These are phyloP conservation scores for Cornus florida DNA, from an alignment of 148 eudicot genomes.

Conservation along the genomic window DNA sequence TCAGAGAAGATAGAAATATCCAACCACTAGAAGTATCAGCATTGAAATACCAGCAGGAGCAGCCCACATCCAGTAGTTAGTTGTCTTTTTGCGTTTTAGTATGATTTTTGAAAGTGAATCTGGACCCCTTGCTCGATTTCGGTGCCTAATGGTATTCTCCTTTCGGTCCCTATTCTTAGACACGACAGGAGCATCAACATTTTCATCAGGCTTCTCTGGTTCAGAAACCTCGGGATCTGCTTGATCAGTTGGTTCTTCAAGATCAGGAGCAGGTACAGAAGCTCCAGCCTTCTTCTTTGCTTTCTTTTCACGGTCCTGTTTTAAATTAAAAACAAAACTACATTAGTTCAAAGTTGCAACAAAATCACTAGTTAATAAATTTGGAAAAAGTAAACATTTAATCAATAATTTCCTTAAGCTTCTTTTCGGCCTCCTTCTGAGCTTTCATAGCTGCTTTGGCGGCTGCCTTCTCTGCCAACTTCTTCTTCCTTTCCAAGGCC, in stretches of 20 bases:
- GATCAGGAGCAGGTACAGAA: conserved; percentile 30
- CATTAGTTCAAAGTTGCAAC: background rate
- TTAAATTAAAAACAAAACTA: background rate
- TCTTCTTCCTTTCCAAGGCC: conserved; percentile 91
- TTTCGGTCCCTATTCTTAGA: conserved; percentile 54
- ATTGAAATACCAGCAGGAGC: conserved; percentile 34
- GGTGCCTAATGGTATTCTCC: conserved; percentile 28
- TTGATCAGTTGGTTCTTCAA: conserved; percentile 48
- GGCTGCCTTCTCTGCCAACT: conserved; percentile 81
- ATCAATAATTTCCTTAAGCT: conserved; percentile 60
- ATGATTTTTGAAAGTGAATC: conserved; percentile 58
- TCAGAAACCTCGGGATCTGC: conserved; percentile 33
- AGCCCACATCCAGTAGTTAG: conserved; percentile 67
- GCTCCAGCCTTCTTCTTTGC: conserved; percentile 63
- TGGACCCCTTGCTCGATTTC: conserved; percentile 44
- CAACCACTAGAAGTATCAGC: conserved; percentile 46
- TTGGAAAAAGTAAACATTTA: background rate
- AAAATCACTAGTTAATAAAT: background rate
- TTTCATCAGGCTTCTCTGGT: conserved; percentile 41
- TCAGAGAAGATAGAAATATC: conserved; percentile 31
- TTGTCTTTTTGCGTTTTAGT: conserved; percentile 66
- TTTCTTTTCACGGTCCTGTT: conserved; percentile 79
- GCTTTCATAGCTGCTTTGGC: conserved; percentile 83
- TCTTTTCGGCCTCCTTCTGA: conserved; percentile 95
- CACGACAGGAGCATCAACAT: conserved; percentile 28